These are phyloP conservation scores for Monosporascus sp. DNA, from an alignment of 2,329 filamentous ascomycete species.

Conservation along the genomic window DNA sequence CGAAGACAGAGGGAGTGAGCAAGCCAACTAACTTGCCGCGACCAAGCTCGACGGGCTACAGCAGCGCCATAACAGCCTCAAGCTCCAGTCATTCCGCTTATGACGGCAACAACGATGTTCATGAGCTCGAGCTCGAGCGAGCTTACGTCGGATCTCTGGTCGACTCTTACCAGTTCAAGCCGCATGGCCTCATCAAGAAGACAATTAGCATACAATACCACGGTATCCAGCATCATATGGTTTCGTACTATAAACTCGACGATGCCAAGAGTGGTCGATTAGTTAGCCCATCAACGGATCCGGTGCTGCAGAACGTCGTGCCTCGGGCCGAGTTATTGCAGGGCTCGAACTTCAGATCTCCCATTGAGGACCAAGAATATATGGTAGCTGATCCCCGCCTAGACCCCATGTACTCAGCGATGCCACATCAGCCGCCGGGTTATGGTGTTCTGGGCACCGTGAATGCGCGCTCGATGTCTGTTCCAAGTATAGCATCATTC, in stretches of 20 bases:
- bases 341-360: slow-evolving; percentile 61
- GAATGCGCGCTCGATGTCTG: slow-evolving; percentile 12
- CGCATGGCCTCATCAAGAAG: slow-evolving; percentile 81
- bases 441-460: slow-evolving; percentile 4
- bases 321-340: slow-evolving; percentile 54
- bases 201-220: slow-evolving; percentile 76
- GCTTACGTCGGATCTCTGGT: slow-evolving; percentile 71
- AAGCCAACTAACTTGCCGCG: slow-evolving; percentile 28
- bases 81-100: not conserved
- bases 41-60: slow-evolving; percentile 12
- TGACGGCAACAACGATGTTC: slow-evolving; percentile 7
- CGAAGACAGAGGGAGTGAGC: slow-evolving; percentile 34
- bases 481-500: slow-evolving; percentile 11
- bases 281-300: slow-evolving; percentile 50
- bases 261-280: slow-evolving; percentile 65
- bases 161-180: slow-evolving; percentile 87
- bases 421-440: not conserved
- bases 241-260: slow-evolving; percentile 81
- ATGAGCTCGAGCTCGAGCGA: slow-evolving; percentile 28
- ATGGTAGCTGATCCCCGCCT: slow-evolving; percentile 5
- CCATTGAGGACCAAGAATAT: slow-evolving; percentile 48
- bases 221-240: slow-evolving; percentile 74
- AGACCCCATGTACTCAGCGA: not conserved
- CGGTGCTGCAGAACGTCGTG: slow-evolving; percentile 41
- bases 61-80: not conserved